Evolutionary conservation across 176 grass and related monocot genomes (phyloP), one percentile per base, ranked within the genome.

Genomic region (Cenchrus purpureus): DNA sequence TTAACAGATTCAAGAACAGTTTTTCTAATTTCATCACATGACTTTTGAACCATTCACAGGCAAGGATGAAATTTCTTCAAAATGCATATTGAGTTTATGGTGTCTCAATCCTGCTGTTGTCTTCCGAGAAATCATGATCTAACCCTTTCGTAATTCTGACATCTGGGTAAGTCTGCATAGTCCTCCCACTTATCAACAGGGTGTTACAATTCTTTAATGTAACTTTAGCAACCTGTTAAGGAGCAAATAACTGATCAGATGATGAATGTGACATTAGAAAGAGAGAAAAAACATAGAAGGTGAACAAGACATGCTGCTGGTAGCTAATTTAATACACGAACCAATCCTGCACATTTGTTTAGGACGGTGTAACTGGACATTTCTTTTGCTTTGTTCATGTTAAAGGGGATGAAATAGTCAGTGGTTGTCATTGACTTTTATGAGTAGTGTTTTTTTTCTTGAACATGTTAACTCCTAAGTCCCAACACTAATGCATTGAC

Each of bases 61-160:
- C 34, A 88, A 91, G 53, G 45, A 85, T 62, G 68, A 42, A 12
- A 73, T 28, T 87, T 66, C 86, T 71, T 83, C 85, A 54, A 95
- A 86, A 82, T 87, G 81, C 81, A 91, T 76, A 61, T 85, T 98
- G 74, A 98, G 96, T 83, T 92, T 98, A 56, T 98, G 96, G 96
- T 98, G 96, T 79, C 90, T 98, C 57, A 95, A 93, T 89, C 96
- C 96, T 75, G 80, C 91, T 85, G 83, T 98, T 85, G 91, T 95
- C 74, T 98, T 98, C 78, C 86, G 62, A 89, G 96, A 87, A 37
- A 94, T 98, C 78, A 93, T 91, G 73, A 87, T 85, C 50, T 85
- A 13, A 88, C 89, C 71, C 96, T 92, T 76, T 98, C 96, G 52
- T 98, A 83, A 95, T 98, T 83, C 88, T 98, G 72, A 98, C 96